Percentiles rank a stretch among this genome's conserved stretches.
phyloP scores from a whole-genome alignment of 2,329 filamentous ascomycete species.

The Xylariaceae sp. region DNA sequence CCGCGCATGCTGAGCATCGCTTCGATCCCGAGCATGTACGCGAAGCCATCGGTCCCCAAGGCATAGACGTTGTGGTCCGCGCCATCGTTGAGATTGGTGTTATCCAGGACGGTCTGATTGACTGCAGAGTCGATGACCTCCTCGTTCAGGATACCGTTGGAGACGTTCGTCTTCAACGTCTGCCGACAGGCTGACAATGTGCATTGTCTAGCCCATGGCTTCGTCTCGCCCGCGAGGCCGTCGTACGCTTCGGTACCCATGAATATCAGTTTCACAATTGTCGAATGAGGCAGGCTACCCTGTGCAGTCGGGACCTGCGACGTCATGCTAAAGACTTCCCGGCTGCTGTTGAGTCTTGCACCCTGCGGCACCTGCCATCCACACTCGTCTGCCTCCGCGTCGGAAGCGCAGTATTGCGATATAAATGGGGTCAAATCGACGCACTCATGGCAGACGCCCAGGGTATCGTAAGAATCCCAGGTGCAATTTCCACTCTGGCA shows the following conservation, averaged over 20 bases:
- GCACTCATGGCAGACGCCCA: constrained; percentile 24
- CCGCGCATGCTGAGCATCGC: constrained; percentile 27
- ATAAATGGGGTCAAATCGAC: constrained; percentile 26
- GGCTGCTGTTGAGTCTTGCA: constrained; percentile 15
- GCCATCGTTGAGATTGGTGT: constrained; percentile 10
- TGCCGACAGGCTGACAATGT: constrained; percentile 26
- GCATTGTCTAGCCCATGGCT: constrained; percentile 29
- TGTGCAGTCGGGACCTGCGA: constrained; percentile 20
- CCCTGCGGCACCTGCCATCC: constrained; percentile 28
- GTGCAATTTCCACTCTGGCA: constrained; percentile 28
- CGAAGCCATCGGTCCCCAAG: constrained; percentile 5
- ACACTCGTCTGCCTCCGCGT: constrained; percentile 11
- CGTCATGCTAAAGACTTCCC: constrained; percentile 30
- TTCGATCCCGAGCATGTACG: constrained; percentile 22
- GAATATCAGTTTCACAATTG: constrained; percentile 29
- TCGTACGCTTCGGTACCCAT: constrained; percentile 28
- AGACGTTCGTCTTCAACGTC: constrained; percentile 20
- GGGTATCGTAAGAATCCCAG: constrained; percentile 24
- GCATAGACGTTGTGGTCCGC: constrained; percentile 18
- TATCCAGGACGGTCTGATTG: constrained; percentile 25
- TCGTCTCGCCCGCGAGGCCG: constrained; percentile 16
- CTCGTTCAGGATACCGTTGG: constrained; percentile 25
- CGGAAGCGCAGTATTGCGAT: constrained; percentile 17
- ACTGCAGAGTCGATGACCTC: constrained; percentile 12
- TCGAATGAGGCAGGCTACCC: constrained; percentile 26